A percentile compares a stretch with the other conserved stretches of the same genome.
phyloP scores from a whole-genome alignment of 108 stramenopile species.

The Fistulifera pelliculosa region DNA sequence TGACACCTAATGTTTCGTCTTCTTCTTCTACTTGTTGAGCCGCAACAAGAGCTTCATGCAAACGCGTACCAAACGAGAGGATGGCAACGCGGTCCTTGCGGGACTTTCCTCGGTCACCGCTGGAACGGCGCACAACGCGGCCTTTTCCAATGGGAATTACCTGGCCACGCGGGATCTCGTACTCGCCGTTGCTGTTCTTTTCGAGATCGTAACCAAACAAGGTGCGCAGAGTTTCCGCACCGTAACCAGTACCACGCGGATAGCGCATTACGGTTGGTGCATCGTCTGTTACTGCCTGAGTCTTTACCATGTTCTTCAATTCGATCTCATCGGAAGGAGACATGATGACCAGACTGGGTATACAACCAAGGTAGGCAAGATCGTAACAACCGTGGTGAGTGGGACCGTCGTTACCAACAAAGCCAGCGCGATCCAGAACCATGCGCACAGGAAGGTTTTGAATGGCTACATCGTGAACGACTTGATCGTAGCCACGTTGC shows the following conservation, averaged over 20 bases:
- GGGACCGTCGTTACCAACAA: conserved; percentile 96
- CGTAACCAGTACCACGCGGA: conserved; percentile 92
- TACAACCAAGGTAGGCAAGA: conserved; percentile 86
- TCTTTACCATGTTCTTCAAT: conserved; percentile 90
- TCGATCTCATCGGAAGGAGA: conserved; percentile 92
- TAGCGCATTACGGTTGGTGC: conserved; percentile 84
- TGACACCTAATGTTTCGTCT: conserved; percentile 75
- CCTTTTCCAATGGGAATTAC: conserved; percentile 90
- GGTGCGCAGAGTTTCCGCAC: conserved; percentile 72
- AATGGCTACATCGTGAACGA: conserved; percentile 93
- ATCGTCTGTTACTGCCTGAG: conserved; percentile 82
- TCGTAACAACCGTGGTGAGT: conserved; percentile 96
- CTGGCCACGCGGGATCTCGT: conserved; percentile 68
- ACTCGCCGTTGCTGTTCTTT: conserved; percentile 22
- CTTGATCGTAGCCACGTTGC: conserved; percentile 97
- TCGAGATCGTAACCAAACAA: conserved; percentile 83
- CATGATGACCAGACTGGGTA: conserved; percentile 94
- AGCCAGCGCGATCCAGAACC: conserved; percentile 91
- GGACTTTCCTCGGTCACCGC: conserved; percentile 61
- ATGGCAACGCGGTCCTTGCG: conserved; percentile 83
- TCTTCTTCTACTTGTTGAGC: conserved; percentile 85
- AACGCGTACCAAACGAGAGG: conserved; percentile 86
- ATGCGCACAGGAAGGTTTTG: conserved; percentile 94
- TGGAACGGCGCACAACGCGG: conserved; percentile 75
- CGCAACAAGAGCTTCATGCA: conserved; percentile 82